These are phyloP conservation scores for Aspergillus panamensis DNA, from an alignment of 495 filamentous ascomycete genomes.

Conservation along the genomic window DNA sequence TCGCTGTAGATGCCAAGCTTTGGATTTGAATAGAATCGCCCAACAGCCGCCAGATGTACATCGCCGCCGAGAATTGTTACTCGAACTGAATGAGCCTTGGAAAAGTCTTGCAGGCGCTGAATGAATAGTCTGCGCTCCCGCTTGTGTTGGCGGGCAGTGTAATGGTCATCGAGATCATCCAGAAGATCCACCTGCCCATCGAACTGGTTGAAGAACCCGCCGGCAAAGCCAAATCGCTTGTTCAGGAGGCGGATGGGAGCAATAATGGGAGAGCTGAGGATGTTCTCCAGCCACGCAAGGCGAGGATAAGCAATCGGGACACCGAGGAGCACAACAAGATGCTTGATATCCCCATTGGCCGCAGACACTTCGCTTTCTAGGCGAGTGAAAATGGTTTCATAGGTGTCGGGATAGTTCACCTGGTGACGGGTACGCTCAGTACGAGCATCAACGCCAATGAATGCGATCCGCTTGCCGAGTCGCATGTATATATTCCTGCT, in stretches of 20 bases:
- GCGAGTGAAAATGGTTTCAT: constrained; percentile 73
- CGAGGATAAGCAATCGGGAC: constrained; percentile 95
- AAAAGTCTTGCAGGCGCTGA: constrained; percentile 67
- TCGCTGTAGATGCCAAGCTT: constrained; percentile 57
- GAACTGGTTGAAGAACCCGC: constrained; percentile 86
- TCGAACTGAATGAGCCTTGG: constrained; percentile 68
- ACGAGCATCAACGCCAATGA: constrained; percentile 84
- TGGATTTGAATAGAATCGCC: constrained; percentile 70
- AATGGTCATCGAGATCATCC: constrained; percentile 94
- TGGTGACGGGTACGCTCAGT: constrained; percentile 89
- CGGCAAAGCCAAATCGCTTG: constrained; percentile 83
- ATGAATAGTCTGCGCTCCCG: constrained; percentile 74
- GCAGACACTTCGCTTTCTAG: constrained; percentile 61
- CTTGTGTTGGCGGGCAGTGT: constrained; percentile 90
- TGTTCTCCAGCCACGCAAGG: constrained; percentile 89
- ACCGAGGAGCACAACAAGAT: constrained; percentile 81
- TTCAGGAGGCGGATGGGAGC: constrained; percentile 84
- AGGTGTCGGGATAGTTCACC: constrained; percentile 88
- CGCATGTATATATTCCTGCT: constrained; percentile 78
- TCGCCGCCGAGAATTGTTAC: constrained; percentile 82
- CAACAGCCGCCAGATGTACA: constrained; percentile 71
- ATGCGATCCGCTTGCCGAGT: constrained; percentile 80
- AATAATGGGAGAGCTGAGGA: constrained; percentile 78
- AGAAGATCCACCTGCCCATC: constrained; percentile 87
- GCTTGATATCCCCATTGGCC: constrained; percentile 62